Evolutionary conservation across 176 grass and related monocot species (phyloP), one percentile per base, ranked within the genome.

Genomic region (Zizania latifolia): DNA sequence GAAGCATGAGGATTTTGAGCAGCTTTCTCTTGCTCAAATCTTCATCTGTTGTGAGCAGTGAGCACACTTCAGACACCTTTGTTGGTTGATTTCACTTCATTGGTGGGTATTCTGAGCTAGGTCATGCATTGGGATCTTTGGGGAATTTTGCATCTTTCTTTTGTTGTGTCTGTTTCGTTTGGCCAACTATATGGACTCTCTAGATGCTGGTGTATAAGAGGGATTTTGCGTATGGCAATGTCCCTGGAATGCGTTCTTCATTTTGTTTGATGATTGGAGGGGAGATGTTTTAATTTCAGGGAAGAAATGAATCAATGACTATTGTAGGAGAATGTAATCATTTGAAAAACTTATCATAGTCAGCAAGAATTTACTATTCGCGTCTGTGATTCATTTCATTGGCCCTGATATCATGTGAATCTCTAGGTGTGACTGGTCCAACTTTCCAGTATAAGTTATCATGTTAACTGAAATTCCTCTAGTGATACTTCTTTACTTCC

Each of bases 381-480:
- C 50, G 19, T 60, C 26, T 35, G 10, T 61, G 76, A 40, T 76
- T 28, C 26, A 35, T 70, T 44, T 43, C 8, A 39, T 75, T 68
- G 27, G 40, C 27, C 13, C 23, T 53, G 14, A 54, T 53, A 17
- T 32, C 27, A 69, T 75, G 14, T 12, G 63, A 62, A 78, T 84
- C n/a, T 82, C 19, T 12, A 61, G 16, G 54, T 14, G 33, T 43
- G 41, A 78, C 24, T 75, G 15, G 38, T 67, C 23, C 70, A 61
- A 15, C 38, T 81, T 85, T 38, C 51, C 2, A 24, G 70, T 62
- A 10, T 30, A 60, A 48, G 46, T 61, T 50, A 50, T 74, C 62
- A 59, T 38, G 29, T 6, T 29, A 69, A 17, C 30, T 75, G 76
- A 37, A 38, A 26, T 85, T 68, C 51, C 16, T 85, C 80, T 19